phyloP scores from a whole-genome alignment of 108 stramenopile species.

The Nannochloropsis gaditana region DNA sequence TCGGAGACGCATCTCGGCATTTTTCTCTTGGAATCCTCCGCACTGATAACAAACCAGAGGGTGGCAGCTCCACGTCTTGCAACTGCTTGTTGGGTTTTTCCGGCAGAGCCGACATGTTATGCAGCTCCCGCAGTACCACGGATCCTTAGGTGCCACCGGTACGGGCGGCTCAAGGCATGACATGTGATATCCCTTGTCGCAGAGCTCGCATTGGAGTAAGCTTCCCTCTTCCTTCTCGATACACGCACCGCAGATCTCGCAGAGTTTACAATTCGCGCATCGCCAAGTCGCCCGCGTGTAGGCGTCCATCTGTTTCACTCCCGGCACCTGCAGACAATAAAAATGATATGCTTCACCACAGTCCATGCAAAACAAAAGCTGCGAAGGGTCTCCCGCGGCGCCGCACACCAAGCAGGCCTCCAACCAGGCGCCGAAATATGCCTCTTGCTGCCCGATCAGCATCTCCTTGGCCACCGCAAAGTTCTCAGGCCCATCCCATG shows the following conservation, averaged over 20 bases:
- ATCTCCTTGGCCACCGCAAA: neutral
- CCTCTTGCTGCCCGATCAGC: neutral
- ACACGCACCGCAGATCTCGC: constrained; percentile 66
- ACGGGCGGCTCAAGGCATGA: constrained; percentile 67
- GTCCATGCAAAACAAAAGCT: constrained; percentile 72
- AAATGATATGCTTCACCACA: constrained; percentile 81
- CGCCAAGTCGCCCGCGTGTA: constrained; percentile 66
- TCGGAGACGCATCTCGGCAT: neutral
- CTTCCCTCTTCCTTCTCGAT: constrained; percentile 59
- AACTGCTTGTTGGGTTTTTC: constrained; percentile 23
- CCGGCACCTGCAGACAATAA: constrained; percentile 69
- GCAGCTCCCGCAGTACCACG: constrained; percentile 69
- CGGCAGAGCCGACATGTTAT: constrained; percentile 55
- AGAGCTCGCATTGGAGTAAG: constrained; percentile 77
- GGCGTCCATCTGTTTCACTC: constrained; percentile 60
- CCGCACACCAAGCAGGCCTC: constrained; percentile 31
- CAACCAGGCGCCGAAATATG: neutral
- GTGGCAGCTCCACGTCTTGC: neutral
- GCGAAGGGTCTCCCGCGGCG: neutral
- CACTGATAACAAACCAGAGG: neutral
- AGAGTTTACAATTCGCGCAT: constrained; percentile 80
- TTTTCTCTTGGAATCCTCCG: constrained; percentile 3
- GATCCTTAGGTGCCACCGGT: constrained; percentile 57
- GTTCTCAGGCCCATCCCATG: constrained; percentile 1
- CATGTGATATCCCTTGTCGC: constrained; percentile 68